Base-by-base conservation (phyloP, 2,329 filamentous ascomycete species). In the Pseudogymnoascus sp. region DNA sequence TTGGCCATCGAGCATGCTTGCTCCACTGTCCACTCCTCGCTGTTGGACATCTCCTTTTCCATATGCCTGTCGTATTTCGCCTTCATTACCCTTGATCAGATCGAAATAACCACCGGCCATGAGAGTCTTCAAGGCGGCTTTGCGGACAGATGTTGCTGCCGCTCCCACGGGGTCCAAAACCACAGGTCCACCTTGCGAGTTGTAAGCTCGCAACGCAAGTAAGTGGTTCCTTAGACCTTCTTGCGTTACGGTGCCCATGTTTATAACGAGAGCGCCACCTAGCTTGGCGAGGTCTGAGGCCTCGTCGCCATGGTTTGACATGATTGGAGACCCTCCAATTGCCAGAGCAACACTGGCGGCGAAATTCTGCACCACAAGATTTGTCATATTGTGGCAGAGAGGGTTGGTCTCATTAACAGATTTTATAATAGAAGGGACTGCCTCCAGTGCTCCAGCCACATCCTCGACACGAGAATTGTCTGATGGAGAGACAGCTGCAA, bases 311-410 rank as follows among this genome's bases (percentile, higher is more conserved):
- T 92, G 90, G 73, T 90, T 92, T 6, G 92, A 87, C 93, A 97
- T 97, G 74, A 97, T 97, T 39, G 93, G 93, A 17, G 89, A 94
- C 10, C 90, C 89, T 36, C 93, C 93, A 60, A 95, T 81, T 35
- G 88, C 85, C 13, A 97, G 81, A 39, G 91, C 91, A 2, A 97
- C 88, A 71, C 96, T 97, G 60, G 94, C 93, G 13, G 92, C 90
- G 70, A 97, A 90, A 76, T 97, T 96, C 71, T 96, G 92, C 21
- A 97, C 93, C 0, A 97, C 93, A 60, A 92, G 81, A 73, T 97
- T 97, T 61, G 94, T 97, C 91, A 97, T 97, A 76, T 96, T 97
- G 76, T 97, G 93, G 59, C 89, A 89, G 21, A 97, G 80, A 0
- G 92, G 92, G 4, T 44, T 61, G 62, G 83, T 87, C 2, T 78